These are phyloP conservation scores for Sinapis alba DNA, from an alignment of 441 rosid genomes.

Conservation along the genomic window DNA sequence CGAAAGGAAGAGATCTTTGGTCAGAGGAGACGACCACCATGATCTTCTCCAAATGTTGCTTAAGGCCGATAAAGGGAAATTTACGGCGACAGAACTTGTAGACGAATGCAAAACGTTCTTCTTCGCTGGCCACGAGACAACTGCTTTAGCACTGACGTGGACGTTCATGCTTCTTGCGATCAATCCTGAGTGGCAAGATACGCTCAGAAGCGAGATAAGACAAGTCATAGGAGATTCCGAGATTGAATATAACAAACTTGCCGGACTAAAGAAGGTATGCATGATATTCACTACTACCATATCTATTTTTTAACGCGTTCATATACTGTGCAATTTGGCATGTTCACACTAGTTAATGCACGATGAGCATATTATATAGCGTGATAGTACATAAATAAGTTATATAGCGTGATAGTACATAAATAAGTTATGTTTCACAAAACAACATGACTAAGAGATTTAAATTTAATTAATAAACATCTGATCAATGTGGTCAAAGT, in stretches of 20 bases:
- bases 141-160: slow-evolving; percentile 86
- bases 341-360: slow-evolving; percentile 1
- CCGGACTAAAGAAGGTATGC: slow-evolving; percentile 80
- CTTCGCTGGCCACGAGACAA: slow-evolving; percentile 92
- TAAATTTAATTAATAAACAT: background rate
- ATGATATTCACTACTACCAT: background rate
- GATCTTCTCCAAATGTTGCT: slow-evolving; percentile 74
- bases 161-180: slow-evolving; percentile 74
- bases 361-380: background rate
- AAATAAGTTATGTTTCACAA: background rate
- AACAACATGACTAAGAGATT: background rate
- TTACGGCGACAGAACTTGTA: slow-evolving; percentile 64
- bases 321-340: background rate
- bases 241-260: slow-evolving; percentile 63
- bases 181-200: slow-evolving; percentile 78
- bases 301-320: background rate
- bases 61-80: slow-evolving; percentile 41
- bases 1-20: slow-evolving; percentile 44
- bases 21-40: slow-evolving; percentile 23
- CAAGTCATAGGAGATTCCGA: slow-evolving; percentile 61
- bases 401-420: background rate
- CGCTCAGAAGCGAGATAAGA: slow-evolving; percentile 77
- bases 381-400: too few species aligned
- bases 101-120: slow-evolving; percentile 97
- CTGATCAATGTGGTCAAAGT: slow-evolving; percentile 19